Evolutionary conservation across 2,329 filamentous ascomycete species (phyloP).

Genomic region (Xylaria sp.): DNA sequence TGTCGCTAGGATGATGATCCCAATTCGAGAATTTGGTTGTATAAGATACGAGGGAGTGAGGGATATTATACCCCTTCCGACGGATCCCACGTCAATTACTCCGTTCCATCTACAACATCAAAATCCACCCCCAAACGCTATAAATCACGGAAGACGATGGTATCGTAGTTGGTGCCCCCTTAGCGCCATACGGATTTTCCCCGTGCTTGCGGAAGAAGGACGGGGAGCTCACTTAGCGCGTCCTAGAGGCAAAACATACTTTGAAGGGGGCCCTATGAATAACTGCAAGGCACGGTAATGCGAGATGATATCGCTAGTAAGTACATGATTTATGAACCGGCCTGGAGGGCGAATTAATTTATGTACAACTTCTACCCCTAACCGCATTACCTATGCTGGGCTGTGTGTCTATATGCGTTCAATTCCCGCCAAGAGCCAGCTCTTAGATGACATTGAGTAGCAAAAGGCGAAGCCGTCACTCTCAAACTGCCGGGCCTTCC

Average conservation of each 20-base stretch:
- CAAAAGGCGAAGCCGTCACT: neutral
- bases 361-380: neutral
- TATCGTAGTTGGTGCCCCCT: neutral
- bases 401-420: neutral
- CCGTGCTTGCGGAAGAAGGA: constrained; percentile 5
- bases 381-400: neutral
- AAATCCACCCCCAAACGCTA: neutral
- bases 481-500: constrained; percentile 19
- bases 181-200: constrained; percentile 25
- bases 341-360: neutral
- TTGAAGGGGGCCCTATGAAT: neutral
- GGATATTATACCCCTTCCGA: neutral
- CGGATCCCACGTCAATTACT: neutral
- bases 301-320: neutral
- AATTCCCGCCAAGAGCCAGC: neutral
- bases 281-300: neutral
- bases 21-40: neutral
- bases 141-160: neutral
- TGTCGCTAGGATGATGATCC: neutral
- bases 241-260: neutral
- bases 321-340: neutral
- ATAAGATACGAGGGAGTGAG: neutral
- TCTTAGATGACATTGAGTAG: neutral
- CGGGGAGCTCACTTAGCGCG: neutral
- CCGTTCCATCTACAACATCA: neutral